phyloP scores from a whole-genome alignment of 768 basidiomycete genomes.

The Termitomyces sp. region DNA sequence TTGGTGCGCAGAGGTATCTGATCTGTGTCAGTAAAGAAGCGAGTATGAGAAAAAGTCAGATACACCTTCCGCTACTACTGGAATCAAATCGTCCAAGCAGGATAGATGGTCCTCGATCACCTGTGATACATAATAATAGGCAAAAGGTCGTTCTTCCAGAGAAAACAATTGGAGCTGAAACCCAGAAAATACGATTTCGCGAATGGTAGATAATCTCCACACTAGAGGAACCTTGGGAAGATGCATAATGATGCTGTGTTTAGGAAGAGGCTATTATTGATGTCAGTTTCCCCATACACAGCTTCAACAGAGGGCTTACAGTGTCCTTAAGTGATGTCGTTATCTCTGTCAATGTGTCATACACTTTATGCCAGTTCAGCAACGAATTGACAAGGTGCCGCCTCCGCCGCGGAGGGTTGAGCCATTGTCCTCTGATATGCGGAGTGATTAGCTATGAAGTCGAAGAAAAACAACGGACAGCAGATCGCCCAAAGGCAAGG shows the following conservation, averaged over 20 bases:
- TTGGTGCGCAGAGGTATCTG: constrained; percentile 31
- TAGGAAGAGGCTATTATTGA: constrained; percentile 22
- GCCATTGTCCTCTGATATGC: constrained; percentile 57
- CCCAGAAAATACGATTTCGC: constrained; percentile 68
- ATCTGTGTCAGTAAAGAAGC: neutral
- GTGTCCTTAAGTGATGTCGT: constrained; percentile 21
- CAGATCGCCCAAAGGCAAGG: neutral
- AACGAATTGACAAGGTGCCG: constrained; percentile 59
- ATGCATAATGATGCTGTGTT: constrained; percentile 28
- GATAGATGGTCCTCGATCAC: constrained; percentile 53
- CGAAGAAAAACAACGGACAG: constrained; percentile 3
- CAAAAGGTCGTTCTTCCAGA: constrained; percentile 60
- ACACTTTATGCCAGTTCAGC: constrained; percentile 61
- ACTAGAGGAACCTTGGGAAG: constrained; percentile 44
- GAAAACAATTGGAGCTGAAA: constrained; percentile 74
- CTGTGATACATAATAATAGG: constrained; percentile 67
- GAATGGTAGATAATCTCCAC: constrained; percentile 55
- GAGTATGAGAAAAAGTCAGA: neutral
- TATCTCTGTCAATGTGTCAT: constrained; percentile 38
- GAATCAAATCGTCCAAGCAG: constrained; percentile 43
- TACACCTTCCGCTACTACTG: constrained; percentile 33
- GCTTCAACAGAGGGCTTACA: constrained; percentile 15
- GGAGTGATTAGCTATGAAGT: constrained; percentile 46
- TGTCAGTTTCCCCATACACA: neutral
- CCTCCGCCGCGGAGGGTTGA: constrained; percentile 62